phyloP scores from a whole-genome alignment of 2,329 filamentous ascomycete genomes.

The Xylaria polymorpha region DNA sequence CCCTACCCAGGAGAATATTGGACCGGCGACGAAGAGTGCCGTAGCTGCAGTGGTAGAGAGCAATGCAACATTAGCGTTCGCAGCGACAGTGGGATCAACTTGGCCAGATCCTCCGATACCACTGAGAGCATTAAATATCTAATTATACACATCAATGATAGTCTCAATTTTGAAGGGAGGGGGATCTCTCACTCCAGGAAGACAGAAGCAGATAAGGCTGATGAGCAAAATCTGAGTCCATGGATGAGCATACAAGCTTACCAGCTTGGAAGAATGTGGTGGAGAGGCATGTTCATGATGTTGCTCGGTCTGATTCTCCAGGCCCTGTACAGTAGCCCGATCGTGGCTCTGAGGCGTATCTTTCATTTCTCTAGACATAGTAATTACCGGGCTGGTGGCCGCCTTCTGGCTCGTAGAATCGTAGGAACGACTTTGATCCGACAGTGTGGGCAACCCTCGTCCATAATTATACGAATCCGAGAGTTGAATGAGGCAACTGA shows the following conservation, averaged over 20 bases:
- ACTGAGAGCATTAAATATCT: slow-evolving; percentile 38
- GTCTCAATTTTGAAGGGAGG: no score
- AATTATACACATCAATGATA: no score
- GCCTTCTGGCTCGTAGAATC: background rate
- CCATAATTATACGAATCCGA: slow-evolving; percentile 7
- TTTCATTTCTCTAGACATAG: slow-evolving; percentile 23
- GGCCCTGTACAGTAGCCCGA: background rate
- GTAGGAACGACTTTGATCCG: background rate
- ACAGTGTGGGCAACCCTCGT: background rate
- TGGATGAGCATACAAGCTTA: slow-evolving; percentile 33
- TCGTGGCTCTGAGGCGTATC: background rate
- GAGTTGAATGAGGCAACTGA: background rate
- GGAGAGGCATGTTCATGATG: background rate
- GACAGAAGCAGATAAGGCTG: slow-evolving; percentile 36
- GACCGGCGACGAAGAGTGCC: slow-evolving; percentile 37
- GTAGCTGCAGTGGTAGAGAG: slow-evolving; percentile 36
- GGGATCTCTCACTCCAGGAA: slow-evolving; percentile 29
- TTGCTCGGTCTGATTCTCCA: background rate
- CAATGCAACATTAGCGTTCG: slow-evolving; percentile 35
- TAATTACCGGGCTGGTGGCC: background rate
- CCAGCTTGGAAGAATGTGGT: slow-evolving; percentile 18
- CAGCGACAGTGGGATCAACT: slow-evolving; percentile 35
- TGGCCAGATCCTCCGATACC: slow-evolving; percentile 35
- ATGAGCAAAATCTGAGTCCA: slow-evolving; percentile 38
- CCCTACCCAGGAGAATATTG: slow-evolving; percentile 35